Conservation (phyloP, 179 eudicot species). For the Gypsophila paniculata region DNA sequence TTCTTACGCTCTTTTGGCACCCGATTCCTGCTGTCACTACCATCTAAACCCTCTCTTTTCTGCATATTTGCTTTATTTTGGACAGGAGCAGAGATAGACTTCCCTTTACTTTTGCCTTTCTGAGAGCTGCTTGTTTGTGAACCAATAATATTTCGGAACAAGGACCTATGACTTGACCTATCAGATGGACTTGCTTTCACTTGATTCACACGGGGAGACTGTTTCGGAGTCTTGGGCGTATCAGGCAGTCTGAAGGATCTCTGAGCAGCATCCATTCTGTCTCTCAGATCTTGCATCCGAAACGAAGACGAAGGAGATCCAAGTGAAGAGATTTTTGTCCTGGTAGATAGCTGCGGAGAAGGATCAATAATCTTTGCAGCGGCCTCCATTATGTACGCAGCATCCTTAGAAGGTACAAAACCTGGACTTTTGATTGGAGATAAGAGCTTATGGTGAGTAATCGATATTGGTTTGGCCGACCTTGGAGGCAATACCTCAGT, state of each 20-base stretch:
- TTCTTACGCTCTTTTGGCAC: constrained; percentile 46
- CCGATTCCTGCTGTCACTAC: constrained; percentile 37
- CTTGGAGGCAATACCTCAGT: constrained; percentile 78
- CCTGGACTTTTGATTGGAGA: constrained; percentile 93
- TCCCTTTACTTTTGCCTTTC: constrained; percentile 51
- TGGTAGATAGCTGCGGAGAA: constrained; percentile 45
- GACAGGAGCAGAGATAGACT: constrained; percentile 37
- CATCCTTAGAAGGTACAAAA: constrained; percentile 63
- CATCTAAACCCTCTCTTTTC: constrained; percentile 41
- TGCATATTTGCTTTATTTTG: constrained; percentile 48
- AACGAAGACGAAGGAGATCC: constrained; percentile 69
- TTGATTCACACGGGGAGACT: constrained; percentile 30
- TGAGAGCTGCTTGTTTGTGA: constrained; percentile 39
- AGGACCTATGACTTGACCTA: constrained; percentile 35
- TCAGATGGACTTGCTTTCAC: constrained; percentile 38
- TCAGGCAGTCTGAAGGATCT: constrained; percentile 39
- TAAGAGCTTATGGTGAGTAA: constrained; percentile 64
- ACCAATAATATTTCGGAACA: constrained; percentile 36
- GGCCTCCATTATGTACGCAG: constrained; percentile 70
- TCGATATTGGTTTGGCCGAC: constrained; percentile 75
- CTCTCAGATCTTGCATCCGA: constrained; percentile 56
- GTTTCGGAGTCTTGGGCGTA: constrained; percentile 40
- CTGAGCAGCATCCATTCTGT: constrained; percentile 55
- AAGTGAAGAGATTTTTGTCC: constrained; percentile 39
- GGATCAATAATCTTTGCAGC: constrained; percentile 74